These are phyloP conservation scores for Platanus orientalis DNA, from an alignment of 164 flowering plant species.

Conservation along the genomic window DNA sequence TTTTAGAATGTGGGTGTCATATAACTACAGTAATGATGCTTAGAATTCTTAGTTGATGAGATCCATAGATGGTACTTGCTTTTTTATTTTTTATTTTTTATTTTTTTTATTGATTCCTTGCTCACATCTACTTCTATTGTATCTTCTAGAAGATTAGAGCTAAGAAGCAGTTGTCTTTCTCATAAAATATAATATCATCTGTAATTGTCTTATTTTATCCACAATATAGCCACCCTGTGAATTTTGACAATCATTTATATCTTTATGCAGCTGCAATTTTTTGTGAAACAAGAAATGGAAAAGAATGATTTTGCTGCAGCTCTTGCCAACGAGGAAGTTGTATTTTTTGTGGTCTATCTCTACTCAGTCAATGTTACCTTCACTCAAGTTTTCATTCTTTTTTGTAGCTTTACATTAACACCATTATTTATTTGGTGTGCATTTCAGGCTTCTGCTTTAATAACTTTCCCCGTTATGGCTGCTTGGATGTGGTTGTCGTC, in stretches of 20 bases:
- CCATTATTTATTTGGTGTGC: background rate
- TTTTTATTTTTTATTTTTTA: too few species aligned
- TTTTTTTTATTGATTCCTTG: too few species aligned
- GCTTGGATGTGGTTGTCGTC: constrained; percentile 43
- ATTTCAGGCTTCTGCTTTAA: constrained; percentile 67
- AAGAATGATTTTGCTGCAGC: constrained; percentile 47
- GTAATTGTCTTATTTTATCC: background rate
- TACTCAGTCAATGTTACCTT: background rate
- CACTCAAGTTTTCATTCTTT: background rate
- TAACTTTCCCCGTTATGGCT: constrained; percentile 51
- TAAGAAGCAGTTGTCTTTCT: background rate
- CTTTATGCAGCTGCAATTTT: constrained; percentile 58
- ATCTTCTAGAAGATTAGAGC: background rate
- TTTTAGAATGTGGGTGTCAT: background rate
- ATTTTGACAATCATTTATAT: background rate
- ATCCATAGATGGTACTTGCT: background rate
- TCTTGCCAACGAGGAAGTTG: constrained; percentile 57
- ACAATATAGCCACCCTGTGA: background rate
- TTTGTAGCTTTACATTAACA: background rate
- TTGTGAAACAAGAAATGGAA: constrained; percentile 48
- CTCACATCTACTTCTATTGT: too few species aligned
- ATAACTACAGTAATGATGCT: background rate
- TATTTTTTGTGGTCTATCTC: constrained; percentile 59
- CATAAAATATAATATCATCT: background rate
- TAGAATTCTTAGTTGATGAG: background rate